These are phyloP conservation scores for Moesziomyces sp. DNA, from an alignment of 1,284 basidiomycete genomes.

Conservation along the genomic window DNA sequence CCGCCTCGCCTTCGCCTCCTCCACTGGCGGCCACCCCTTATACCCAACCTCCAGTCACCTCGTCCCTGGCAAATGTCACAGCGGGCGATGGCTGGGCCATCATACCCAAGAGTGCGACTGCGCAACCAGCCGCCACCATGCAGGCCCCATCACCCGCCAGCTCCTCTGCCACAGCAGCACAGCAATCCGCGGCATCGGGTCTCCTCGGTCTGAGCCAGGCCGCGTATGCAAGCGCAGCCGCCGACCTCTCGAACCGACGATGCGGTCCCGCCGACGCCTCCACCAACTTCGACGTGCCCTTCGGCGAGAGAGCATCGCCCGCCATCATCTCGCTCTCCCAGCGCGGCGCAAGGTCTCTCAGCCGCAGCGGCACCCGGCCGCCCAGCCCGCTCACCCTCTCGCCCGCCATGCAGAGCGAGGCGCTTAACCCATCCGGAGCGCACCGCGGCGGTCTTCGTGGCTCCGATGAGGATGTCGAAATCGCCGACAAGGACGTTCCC, in stretches of 20 bases:
- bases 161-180: constrained; percentile 5
- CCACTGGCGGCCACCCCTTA: constrained; percentile 24
- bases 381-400: constrained; percentile 28
- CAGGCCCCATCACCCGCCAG: neutral
- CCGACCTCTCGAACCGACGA: constrained; percentile 30
- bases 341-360: constrained; percentile 24
- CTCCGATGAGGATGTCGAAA: constrained; percentile 41
- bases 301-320: constrained; percentile 44
- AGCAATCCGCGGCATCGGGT: constrained; percentile 11
- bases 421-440: constrained; percentile 34
- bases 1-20: constrained; percentile 19
- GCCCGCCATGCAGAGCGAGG: constrained; percentile 14
- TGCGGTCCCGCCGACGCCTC: constrained; percentile 27
- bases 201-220: constrained; percentile 21
- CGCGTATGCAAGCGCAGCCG: constrained; percentile 23
- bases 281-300: constrained; percentile 38
- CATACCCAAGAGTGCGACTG: constrained; percentile 23
- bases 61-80: constrained; percentile 26
- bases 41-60: constrained; percentile 33
- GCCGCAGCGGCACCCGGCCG: constrained; percentile 27
- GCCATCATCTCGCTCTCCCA: constrained; percentile 45
- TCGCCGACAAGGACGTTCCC: constrained; percentile 20
- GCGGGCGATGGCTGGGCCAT: constrained; percentile 43
- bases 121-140: neutral
- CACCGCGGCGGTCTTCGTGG: constrained; percentile 51